phyloP scores from a whole-genome alignment of 2,329 filamentous ascomycete species.

The Thelonectria discophora region DNA sequence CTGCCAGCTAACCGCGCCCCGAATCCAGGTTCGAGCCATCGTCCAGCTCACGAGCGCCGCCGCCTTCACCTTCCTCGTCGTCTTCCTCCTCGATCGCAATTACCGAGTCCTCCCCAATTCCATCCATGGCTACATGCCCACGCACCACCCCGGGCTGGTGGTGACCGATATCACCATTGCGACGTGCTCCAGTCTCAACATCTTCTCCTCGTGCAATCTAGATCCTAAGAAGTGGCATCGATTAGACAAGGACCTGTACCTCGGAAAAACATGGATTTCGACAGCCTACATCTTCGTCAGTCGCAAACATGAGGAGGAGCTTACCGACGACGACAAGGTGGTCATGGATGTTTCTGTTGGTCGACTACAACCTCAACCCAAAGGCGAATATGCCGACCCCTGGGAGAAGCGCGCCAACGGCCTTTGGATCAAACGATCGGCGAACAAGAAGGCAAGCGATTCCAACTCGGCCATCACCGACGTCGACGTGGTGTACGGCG shows the following conservation, averaged over 20 bases:
- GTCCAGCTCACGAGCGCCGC: conserved; percentile 77
- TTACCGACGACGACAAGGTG: conserved; percentile 77
- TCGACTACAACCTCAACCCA: conserved; percentile 69
- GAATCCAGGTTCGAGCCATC: conserved; percentile 68
- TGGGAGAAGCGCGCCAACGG: conserved; percentile 84
- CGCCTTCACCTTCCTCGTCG: conserved; percentile 72
- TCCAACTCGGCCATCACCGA: conserved; percentile 79
- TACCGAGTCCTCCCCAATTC: conserved; percentile 86
- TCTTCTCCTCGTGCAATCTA: conserved; percentile 79
- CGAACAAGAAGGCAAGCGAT: conserved; percentile 77
- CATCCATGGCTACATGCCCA: conserved; percentile 87
- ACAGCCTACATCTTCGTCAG: conserved; percentile 84
- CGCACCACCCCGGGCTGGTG: conserved; percentile 83
- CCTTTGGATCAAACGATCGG: conserved; percentile 82
- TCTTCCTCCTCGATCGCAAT: conserved; percentile 86
- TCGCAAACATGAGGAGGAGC: conserved; percentile 86
- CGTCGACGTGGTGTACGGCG: conserved; percentile 86
- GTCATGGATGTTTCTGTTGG: conserved; percentile 82
- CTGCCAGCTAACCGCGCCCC: conserved; percentile 18
- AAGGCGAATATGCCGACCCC: conserved; percentile 60
- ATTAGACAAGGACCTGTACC: conserved; percentile 88
- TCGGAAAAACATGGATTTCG: conserved; percentile 76
- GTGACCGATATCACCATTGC: conserved; percentile 86
- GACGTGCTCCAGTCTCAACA: conserved; percentile 78
- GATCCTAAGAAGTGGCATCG: conserved; percentile 79